A percentile compares a stretch with the other conserved stretches of the same genome.
phyloP scores from a whole-genome alignment of 2,329 filamentous ascomycete species.

The Pseudogymnoascus verrucosus region DNA sequence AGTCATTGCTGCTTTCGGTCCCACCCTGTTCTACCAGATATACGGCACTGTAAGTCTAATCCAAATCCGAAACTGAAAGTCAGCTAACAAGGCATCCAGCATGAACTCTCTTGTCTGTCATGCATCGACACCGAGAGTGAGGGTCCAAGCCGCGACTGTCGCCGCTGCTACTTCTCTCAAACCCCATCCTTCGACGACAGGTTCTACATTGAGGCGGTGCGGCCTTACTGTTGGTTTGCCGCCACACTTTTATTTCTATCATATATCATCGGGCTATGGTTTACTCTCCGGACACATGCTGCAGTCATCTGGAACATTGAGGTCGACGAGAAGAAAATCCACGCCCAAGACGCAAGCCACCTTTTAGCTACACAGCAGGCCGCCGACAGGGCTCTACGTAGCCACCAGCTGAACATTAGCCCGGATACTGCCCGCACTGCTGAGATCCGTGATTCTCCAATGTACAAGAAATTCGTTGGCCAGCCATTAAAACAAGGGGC shows the following conservation, averaged over 20 bases:
- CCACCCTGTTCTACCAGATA: constrained; percentile 96
- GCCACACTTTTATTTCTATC: constrained; percentile 81
- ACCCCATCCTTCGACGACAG: constrained; percentile 72
- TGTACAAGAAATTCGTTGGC: constrained; percentile 89
- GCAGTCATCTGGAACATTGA: constrained; percentile 95
- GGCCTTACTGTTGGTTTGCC: constrained; percentile 87
- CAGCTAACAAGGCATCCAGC: constrained; percentile 42
- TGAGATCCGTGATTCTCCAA: constrained; percentile 76
- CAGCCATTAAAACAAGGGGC: constrained; percentile 72
- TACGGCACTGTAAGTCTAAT: constrained; percentile 67
- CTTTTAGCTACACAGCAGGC: constrained; percentile 16
- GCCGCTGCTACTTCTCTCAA: constrained; percentile 90
- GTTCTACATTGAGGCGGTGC: constrained; percentile 85
- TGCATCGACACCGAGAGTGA: constrained; percentile 42
- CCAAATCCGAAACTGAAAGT: background rate
- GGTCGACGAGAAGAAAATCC: constrained; percentile 63
- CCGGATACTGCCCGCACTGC: constrained; percentile 25
- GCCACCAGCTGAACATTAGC: constrained; percentile 19
- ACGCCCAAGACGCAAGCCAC: constrained; percentile 23
- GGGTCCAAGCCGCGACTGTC: constrained; percentile 59
- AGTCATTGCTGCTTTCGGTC: constrained; percentile 88
- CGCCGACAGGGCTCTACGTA: constrained; percentile 17
- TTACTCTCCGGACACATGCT: constrained; percentile 90
- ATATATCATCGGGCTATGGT: constrained; percentile 89
- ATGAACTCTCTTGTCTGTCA: constrained; percentile 80